A percentile compares a stretch with the other conserved stretches of the same genome.
Conservation (phyloP, 306 rosid genomes). For the Corylus americana region DNA sequence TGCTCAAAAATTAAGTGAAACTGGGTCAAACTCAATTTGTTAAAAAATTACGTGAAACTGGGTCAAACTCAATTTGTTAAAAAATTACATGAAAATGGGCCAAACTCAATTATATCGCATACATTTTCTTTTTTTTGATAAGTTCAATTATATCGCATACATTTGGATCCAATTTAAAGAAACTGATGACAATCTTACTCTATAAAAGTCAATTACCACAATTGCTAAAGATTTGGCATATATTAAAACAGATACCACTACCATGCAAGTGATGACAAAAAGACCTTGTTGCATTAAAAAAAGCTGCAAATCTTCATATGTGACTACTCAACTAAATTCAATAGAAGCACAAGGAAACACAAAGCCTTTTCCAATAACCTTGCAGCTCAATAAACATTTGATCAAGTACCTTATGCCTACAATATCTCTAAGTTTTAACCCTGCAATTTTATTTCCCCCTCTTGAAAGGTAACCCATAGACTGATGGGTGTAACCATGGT, state of each 20-base stretch:
- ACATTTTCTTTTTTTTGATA: too few relatives aligned
- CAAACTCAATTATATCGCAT: too few relatives aligned
- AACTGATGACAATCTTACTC: not conserved
- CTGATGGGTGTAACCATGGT: not conserved
- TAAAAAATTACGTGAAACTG: too few relatives aligned
- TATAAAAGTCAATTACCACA: not conserved
- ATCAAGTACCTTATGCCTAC: not conserved
- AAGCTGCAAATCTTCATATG: not conserved
- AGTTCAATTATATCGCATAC: not conserved
- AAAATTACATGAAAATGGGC: too few relatives aligned
- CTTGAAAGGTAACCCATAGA: not conserved
- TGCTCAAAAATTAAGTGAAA: constrained; percentile 28
- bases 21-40: constrained; percentile 1
- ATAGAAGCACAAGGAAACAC: not conserved
- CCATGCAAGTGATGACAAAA: not conserved
- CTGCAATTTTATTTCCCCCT: not conserved
- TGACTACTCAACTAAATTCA: not conserved
- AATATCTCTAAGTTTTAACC: not conserved
- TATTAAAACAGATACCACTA: not conserved
- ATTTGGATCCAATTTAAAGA: not conserved
- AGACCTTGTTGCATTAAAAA: not conserved
- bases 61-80: too few relatives aligned
- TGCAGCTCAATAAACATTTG: not conserved
- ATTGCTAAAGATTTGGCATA: not conserved
- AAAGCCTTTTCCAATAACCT: not conserved